Conservation (phyloP, 2,329 filamentous ascomycete species). For the Grosmannia huntii region DNA sequence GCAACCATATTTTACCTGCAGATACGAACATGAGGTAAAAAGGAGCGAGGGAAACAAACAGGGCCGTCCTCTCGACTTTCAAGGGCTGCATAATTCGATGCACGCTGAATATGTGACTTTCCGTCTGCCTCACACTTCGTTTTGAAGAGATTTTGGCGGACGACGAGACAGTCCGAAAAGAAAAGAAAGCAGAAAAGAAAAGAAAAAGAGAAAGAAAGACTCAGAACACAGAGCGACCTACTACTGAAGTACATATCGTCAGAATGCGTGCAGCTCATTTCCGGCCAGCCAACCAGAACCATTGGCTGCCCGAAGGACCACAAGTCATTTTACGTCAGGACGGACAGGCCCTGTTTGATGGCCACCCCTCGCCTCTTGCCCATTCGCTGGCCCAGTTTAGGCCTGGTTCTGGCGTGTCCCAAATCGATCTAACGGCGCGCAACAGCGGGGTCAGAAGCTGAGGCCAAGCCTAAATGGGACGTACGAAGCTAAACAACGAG, state of each 20-base stretch:
- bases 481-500: not conserved
- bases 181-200: no score
- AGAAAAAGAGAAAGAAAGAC: not conserved
- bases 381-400: not conserved
- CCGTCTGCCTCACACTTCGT: no score
- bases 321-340: conserved; percentile 4
- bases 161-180: no score
- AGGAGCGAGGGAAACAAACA: no score
- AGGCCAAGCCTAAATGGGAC: not conserved
- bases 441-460: not conserved
- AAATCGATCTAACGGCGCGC: not conserved
- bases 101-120: no score
- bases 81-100: no score
- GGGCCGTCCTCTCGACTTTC: no score
- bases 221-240: not conserved
- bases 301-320: not conserved
- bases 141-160: no score
- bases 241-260: not conserved
- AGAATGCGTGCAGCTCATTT: conserved; percentile 2
- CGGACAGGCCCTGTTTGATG: not conserved
- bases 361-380: not conserved
- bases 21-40: no score
- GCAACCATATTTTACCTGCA: no score
- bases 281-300: not conserved
- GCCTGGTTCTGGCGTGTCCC: not conserved